Percentiles rank a stretch among this genome's conserved stretches.
phyloP scores from a whole-genome alignment of 768 basidiomycete genomes.

The Xerocomus brunneocitrinus region DNA sequence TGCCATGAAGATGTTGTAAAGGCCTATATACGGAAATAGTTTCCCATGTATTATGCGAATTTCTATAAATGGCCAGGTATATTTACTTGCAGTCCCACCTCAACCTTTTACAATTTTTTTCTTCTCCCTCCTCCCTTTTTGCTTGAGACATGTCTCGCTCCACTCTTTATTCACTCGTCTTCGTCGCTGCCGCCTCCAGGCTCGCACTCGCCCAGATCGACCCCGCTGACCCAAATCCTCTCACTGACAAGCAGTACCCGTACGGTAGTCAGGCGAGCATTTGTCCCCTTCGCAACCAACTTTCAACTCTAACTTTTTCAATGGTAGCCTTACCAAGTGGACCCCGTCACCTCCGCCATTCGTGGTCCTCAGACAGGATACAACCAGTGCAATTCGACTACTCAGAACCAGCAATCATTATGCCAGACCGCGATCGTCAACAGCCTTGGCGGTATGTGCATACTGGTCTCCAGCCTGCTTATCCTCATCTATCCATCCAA shows the following conservation, averaged over 20 bases:
- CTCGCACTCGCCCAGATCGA: slow-evolving; percentile 29
- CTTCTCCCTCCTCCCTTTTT: background rate
- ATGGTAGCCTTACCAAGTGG: slow-evolving; percentile 49
- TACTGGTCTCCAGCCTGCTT: background rate
- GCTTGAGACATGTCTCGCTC: slow-evolving; percentile 42
- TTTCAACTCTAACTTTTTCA: background rate
- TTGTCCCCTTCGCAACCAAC: background rate
- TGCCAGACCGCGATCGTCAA: slow-evolving; percentile 72
- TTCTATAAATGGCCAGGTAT: slow-evolving; percentile 4
- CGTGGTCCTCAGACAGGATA: slow-evolving; percentile 63
- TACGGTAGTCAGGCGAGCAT: slow-evolving; percentile 17
- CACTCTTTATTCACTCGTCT: slow-evolving; percentile 41
- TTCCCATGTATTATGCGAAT: slow-evolving; percentile 2
- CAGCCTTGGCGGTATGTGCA: slow-evolving; percentile 37
- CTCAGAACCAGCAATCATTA: slow-evolving; percentile 52
- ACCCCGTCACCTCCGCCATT: slow-evolving; percentile 34
- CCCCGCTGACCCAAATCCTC: slow-evolving; percentile 45
- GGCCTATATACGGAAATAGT: background rate
- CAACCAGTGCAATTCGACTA: slow-evolving; percentile 67
- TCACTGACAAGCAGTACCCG: slow-evolving; percentile 41
- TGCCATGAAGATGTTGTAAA: slow-evolving; percentile 24
- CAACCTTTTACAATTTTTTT: background rate
- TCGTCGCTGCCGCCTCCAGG: slow-evolving; percentile 28
- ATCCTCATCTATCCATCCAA: slow-evolving; percentile 23
- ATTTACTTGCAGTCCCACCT: slow-evolving; percentile 1